phyloP scores from a whole-genome alignment of 441 rosid genomes.

The Bruguiera hainesii region DNA sequence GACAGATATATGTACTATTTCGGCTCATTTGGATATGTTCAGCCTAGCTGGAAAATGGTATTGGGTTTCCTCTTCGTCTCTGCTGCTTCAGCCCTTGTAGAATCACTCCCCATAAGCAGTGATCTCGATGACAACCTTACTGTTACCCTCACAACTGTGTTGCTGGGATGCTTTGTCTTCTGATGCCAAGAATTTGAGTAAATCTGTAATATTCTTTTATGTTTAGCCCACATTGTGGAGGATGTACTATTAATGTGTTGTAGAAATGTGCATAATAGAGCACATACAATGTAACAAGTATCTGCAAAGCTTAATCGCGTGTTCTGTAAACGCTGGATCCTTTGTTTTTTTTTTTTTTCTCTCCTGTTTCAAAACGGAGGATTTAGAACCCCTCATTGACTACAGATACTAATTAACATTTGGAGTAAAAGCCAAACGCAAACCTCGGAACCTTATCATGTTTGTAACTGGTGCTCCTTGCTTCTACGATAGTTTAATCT shows the following conservation, averaged over 20 bases:
- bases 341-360: too few relatives aligned
- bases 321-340: too few relatives aligned
- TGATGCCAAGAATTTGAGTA: slow-evolving; percentile 13
- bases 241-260: background rate
- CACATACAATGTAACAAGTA: background rate
- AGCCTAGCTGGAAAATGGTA: slow-evolving; percentile 45
- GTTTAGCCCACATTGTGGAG: background rate
- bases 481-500: too few relatives aligned
- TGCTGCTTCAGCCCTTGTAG: slow-evolving; percentile 63
- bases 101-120: slow-evolving; percentile 82
- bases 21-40: slow-evolving; percentile 55
- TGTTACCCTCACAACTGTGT: slow-evolving; percentile 55
- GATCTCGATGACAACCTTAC: slow-evolving; percentile 90
- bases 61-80: slow-evolving; percentile 61
- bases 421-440: too few relatives aligned
- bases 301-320: too few relatives aligned
- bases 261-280: background rate
- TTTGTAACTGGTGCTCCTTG: too few relatives aligned
- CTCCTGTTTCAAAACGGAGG: too few relatives aligned
- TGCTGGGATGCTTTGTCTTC: slow-evolving; percentile 57
- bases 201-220: background rate
- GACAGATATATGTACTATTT: slow-evolving; percentile 71
- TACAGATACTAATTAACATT: too few relatives aligned
- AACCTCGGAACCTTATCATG: too few relatives aligned
- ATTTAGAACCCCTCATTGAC: too few relatives aligned